Evolutionary conservation across 1,139 yeast species (phyloP).

Genomic region (Kodamaea plutei): DNA sequence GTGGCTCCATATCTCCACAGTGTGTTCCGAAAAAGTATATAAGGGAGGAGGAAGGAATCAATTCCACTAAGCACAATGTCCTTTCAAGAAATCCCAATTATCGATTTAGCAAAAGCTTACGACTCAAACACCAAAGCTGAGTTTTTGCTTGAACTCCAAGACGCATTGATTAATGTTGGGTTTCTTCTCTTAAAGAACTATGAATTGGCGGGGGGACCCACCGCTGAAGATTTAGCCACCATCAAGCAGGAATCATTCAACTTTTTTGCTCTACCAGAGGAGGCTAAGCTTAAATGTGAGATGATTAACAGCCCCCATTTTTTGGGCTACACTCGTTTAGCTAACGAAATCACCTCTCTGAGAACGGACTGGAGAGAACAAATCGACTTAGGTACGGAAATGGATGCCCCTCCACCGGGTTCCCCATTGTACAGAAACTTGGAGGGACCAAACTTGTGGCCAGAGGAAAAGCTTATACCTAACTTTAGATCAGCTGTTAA

Average conservation of each 20-base stretch:
- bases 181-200: constrained; percentile 53
- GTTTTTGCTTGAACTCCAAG: constrained; percentile 43
- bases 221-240: constrained; percentile 30
- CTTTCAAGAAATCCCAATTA: constrained; percentile 29
- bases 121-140: constrained; percentile 37
- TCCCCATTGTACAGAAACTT: constrained; percentile 54
- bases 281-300: constrained; percentile 48
- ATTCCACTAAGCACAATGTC: constrained; percentile 17
- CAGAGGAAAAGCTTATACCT: constrained; percentile 46
- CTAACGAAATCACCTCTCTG: constrained; percentile 62
- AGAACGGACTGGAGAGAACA: constrained; percentile 65
- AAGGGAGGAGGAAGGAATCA: constrained; percentile 1
- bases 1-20: neutral
- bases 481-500: constrained; percentile 44
- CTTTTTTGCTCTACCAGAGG: constrained; percentile 53
- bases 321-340: constrained; percentile 61
- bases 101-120: constrained; percentile 31
- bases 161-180: constrained; percentile 60
- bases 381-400: constrained; percentile 62
- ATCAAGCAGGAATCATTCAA: constrained; percentile 41
- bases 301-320: constrained; percentile 66
- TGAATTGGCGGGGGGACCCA: constrained; percentile 28
- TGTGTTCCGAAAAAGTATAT: neutral
- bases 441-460: constrained; percentile 67
- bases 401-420: constrained; percentile 42